Conservation (phyloP, 225 moss, liverwort and hornwort species). For the Pseudoscleropodium purum region DNA sequence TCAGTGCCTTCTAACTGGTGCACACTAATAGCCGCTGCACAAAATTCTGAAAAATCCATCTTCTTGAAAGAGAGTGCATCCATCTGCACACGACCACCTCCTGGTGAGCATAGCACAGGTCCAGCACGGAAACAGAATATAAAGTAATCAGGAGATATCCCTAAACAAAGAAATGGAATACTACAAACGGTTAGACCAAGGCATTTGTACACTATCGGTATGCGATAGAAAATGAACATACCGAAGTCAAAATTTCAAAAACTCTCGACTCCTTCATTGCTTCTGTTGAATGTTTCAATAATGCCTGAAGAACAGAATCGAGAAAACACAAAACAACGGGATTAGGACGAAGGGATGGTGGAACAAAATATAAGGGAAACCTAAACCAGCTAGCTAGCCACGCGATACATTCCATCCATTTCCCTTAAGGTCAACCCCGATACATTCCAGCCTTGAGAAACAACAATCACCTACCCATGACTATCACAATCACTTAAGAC, state of each 20-base stretch:
- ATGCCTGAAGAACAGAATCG: conserved; percentile 38
- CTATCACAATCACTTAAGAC: not conserved
- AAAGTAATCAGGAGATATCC: not conserved
- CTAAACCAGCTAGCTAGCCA: not conserved
- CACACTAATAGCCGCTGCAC: conserved; percentile 90
- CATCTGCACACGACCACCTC: conserved; percentile 44
- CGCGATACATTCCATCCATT: not conserved
- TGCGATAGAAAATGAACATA: conserved; percentile 11
- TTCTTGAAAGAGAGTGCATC: conserved; percentile 85
- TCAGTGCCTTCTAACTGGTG: conserved; percentile 96
- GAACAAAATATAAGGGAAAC: not conserved
- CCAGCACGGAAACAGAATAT: not conserved
- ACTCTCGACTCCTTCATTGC: conserved; percentile 96
- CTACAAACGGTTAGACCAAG: not conserved
- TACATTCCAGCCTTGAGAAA: not conserved
- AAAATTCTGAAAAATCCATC: conserved; percentile 92
- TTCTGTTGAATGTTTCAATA: conserved; percentile 79
- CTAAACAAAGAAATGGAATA: not conserved
- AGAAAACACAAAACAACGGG: not conserved
- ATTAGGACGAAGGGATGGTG: not conserved
- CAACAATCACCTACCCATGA: not conserved
- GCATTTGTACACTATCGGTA: not conserved
- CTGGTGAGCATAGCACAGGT: not conserved
- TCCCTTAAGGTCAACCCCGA: not conserved
- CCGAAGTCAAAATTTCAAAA: conserved; percentile 83